Evolutionary conservation across 306 rosid species (phyloP).

Genomic region (Fragaria ananassa): DNA sequence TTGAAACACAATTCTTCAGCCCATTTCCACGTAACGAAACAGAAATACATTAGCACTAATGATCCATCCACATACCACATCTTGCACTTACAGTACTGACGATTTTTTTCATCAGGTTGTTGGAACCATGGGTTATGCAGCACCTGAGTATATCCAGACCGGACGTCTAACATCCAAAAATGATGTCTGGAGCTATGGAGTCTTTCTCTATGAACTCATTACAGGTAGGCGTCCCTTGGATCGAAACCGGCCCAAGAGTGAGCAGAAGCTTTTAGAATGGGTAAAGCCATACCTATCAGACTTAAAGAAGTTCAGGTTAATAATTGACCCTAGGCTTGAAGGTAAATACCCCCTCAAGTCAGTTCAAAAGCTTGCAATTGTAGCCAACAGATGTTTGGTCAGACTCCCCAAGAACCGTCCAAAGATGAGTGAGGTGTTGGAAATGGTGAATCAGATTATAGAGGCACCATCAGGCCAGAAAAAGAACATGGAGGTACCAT

Average conservation of each 20-base stretch:
- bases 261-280: conserved; percentile 97
- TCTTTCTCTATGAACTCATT: conserved; percentile 90
- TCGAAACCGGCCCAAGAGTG: conserved; percentile 80
- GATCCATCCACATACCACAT: neutral
- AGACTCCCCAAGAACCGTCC: conserved; percentile 83
- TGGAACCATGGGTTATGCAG: conserved; percentile 97
- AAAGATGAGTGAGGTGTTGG: conserved; percentile 89
- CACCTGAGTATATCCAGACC: conserved; percentile 89
- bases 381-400: conserved; percentile 84
- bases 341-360: conserved; percentile 61
- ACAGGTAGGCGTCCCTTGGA: conserved; percentile 93
- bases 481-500: neutral
- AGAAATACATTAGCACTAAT: neutral
- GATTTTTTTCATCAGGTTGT: conserved; percentile 57
- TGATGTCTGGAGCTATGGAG: conserved; percentile 96
- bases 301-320: conserved; percentile 63
- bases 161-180: conserved; percentile 86
- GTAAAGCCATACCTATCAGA: conserved; percentile 80
- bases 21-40: neutral
- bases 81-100: conserved; percentile 29
- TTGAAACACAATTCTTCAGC: neutral
- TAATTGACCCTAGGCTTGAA: conserved; percentile 87
- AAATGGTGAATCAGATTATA: conserved; percentile 58
- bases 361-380: conserved; percentile 61
- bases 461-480: conserved; percentile 38